These are phyloP conservation scores for Globisporangium camurandrum DNA, from an alignment of 352 stramenopile genomes.

Conservation along the genomic window DNA sequence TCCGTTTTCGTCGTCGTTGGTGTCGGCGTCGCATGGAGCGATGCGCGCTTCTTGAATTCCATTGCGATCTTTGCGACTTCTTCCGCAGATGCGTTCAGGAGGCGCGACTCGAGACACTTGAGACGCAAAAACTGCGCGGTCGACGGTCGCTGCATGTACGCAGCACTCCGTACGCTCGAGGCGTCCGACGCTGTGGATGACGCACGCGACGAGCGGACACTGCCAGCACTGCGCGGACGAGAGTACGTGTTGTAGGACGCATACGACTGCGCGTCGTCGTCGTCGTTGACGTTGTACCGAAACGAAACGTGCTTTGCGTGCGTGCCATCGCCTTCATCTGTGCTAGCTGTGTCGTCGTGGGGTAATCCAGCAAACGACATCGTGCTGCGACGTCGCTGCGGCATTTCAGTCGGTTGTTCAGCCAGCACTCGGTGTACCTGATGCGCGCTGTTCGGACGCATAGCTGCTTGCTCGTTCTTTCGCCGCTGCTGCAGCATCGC, in stretches of 20 bases:
- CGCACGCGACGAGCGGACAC: slow-evolving; percentile 20
- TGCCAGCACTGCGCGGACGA: slow-evolving; percentile 50
- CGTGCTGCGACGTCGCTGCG: slow-evolving; percentile 6
- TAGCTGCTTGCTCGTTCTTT: slow-evolving; percentile 32
- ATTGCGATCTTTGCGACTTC: slow-evolving; percentile 7
- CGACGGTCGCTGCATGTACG: slow-evolving; percentile 50
- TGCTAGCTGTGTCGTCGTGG: background rate
- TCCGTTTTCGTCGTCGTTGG: too few relatives aligned
- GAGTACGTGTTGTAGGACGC: background rate
- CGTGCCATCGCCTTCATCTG: background rate
- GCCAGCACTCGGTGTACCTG: too few relatives aligned
- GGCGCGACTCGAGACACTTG: slow-evolving; percentile 57
- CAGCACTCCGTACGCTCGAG: slow-evolving; percentile 30
- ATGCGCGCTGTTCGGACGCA: slow-evolving; percentile 11
- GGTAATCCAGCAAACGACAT: slow-evolving; percentile 11
- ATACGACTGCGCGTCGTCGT: background rate
- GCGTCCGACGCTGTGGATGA: slow-evolving; percentile 16
- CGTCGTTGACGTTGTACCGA: slow-evolving; percentile 3
- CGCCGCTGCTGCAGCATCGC: slow-evolving; percentile 54
- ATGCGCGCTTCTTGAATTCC: slow-evolving; percentile 29
- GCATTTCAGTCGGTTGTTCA: too few relatives aligned
- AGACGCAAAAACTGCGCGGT: slow-evolving; percentile 56
- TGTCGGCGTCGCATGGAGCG: slow-evolving; percentile 6
- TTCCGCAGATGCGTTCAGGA: slow-evolving; percentile 12
- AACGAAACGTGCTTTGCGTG: background rate